Base-by-base conservation (phyloP, 352 stramenopile genomes). In the Phytophthora citricola region DNA sequence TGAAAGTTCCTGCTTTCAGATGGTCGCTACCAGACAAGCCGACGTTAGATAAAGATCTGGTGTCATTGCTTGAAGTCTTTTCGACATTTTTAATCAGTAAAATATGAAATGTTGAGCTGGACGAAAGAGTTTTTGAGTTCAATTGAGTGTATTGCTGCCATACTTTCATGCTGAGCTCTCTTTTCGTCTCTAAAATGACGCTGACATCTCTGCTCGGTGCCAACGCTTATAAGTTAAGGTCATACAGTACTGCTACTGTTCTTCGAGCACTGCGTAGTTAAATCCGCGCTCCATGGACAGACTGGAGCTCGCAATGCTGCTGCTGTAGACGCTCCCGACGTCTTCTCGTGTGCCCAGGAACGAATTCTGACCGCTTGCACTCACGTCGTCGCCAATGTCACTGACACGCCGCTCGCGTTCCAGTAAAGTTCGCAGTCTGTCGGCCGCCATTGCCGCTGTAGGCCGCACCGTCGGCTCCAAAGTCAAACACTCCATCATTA, bases 401-500 rank as follows among this genome's bases (percentile, higher is more conserved):
- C 78, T 87, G 27, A 89, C 56, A 6, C 79, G 66, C 26, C 77
- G 73, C 40, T 87, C 78, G 8, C 73, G 74, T 9, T 88, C 78
- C 40, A 91, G 49, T 51, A 88, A 66, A 27, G 65, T 58, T 5
- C 76, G 66, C 8, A 92, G 36, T n/a, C 79, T 69, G 24, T 69
- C 49, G 8, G 81, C 57, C 9, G 66, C 79, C n/a, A 76, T 62
- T 9, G 54, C 46, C 7, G 84, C 78, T 5, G 66, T 80, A 0
- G 84, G 84, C 0, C 84, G 81, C 9, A 56, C n/a, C 5, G 66
- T 62, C 1, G 84, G 73, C 36, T 90, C 74, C 3, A 87, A 57
- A 22, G 76, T 69, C 51, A 90, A 63, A 43, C 84, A 92, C 47
- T 89, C 76, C 53, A 70, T 55, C 58, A 87, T 80, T 29, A 92